phyloP scores from a whole-genome alignment of 1,284 basidiomycete genomes.

The Salmacisia buchloeana region DNA sequence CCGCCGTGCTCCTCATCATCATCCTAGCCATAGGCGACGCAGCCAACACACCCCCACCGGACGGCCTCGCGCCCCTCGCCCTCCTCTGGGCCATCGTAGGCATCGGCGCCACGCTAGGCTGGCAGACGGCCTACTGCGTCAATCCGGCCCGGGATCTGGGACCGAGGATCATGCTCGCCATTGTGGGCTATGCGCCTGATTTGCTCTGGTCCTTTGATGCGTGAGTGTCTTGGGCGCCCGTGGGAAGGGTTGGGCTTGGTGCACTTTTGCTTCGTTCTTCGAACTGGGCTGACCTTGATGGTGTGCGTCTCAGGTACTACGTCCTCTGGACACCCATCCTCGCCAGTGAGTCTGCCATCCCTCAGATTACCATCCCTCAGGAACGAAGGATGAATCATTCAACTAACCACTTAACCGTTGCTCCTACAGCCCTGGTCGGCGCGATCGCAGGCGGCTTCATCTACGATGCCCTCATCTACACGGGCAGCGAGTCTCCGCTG shows the following conservation, averaged over 20 bases:
- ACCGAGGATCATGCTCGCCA: neutral
- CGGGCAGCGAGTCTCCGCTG: slow-evolving; percentile 18
- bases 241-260: too few relatives aligned
- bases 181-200: neutral
- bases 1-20: slow-evolving; percentile 17
- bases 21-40: slow-evolving; percentile 18
- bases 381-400: neutral
- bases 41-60: slow-evolving; percentile 15
- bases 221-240: neutral
- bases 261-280: neutral
- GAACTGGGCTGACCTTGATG: neutral
- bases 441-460: slow-evolving; percentile 12
- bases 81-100: slow-evolving; percentile 13
- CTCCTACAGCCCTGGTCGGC: slow-evolving; percentile 10
- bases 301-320: slow-evolving; percentile 1
- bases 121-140: slow-evolving; percentile 4
- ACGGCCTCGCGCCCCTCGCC: slow-evolving; percentile 14
- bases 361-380: neutral
- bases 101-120: slow-evolving; percentile 1
- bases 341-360: neutral
- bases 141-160: neutral
- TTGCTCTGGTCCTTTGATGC: slow-evolving; percentile 6
- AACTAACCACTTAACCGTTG: neutral
- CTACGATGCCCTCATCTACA: slow-evolving; percentile 20
- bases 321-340: slow-evolving; percentile 10